A percentile compares a stretch with the other conserved stretches of the same genome.
phyloP scores from a whole-genome alignment of 805 yeast genomes.

The Pachysolen tannophilus region DNA sequence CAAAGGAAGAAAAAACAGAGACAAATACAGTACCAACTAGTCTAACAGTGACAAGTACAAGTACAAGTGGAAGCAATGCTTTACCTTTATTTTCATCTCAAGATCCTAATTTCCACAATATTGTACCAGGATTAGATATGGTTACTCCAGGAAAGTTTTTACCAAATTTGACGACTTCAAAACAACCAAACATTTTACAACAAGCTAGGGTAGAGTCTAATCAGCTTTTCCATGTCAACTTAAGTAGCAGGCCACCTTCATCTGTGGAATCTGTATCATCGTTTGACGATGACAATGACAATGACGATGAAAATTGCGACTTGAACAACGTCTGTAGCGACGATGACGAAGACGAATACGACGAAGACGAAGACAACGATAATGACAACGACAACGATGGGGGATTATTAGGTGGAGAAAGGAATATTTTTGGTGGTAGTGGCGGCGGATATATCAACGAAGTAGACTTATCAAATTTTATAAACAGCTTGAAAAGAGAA shows the following conservation, averaged over 20 bases:
- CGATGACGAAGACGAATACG: conserved; percentile 16
- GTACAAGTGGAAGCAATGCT: no score
- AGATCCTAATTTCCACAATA: no score
- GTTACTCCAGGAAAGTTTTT: not conserved
- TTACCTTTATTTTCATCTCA: no score
- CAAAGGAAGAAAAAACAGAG: no score
- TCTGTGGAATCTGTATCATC: conserved; percentile 7
- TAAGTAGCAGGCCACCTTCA: conserved; percentile 5
- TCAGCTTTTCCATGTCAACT: conserved; percentile 1
- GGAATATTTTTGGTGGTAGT: not conserved
- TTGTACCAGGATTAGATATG: not conserved
- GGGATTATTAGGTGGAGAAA: conserved; percentile 5
- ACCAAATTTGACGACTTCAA: conserved; percentile 4
- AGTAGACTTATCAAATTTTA: conserved; percentile 19
- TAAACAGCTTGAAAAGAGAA: conserved; percentile 14
- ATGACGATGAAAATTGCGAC: no score
- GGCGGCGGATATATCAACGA: conserved; percentile 17
- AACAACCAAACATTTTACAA: no score
- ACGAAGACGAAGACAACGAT: no score
- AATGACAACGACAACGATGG: conserved; percentile 3
- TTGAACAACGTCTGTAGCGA: conserved; percentile 26
- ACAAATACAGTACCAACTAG: no score
- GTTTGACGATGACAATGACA: no score
- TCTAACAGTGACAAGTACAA: no score
- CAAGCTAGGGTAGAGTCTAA: conserved; percentile 1